Percentiles rank a stretch among this genome's conserved stretches.
Evolutionary conservation across 148 eudicot species (phyloP).

Genomic region (Fagopyrum tataricum): DNA sequence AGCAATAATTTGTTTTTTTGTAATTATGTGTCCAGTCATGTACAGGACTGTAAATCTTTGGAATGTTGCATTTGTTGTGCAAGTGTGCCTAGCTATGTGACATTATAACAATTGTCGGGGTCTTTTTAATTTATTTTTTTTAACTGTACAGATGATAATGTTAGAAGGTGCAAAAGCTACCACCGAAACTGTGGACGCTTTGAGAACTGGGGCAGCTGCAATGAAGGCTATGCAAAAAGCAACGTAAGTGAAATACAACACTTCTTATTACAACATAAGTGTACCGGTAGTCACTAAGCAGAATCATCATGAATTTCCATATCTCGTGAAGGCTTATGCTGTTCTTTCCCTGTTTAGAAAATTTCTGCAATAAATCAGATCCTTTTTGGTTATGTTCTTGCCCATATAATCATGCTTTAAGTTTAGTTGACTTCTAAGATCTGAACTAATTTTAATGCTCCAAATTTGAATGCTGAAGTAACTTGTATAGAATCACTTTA

Average conservation of each 20-base stretch:
- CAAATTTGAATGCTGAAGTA: not conserved
- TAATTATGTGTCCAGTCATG: not conserved
- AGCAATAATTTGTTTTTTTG: not conserved
- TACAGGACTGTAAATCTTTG: not conserved
- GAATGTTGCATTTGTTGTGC: not conserved
- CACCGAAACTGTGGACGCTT: conserved; percentile 89
- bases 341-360: not conserved
- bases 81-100: not conserved
- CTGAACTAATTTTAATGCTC: not conserved
- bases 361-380: not conserved
- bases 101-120: not conserved
- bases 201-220: conserved; percentile 75
- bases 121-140: not conserved
- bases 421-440: not conserved
- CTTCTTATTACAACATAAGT: not conserved
- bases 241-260: conserved; percentile 44
- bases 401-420: not conserved
- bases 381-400: not conserved
- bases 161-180: conserved; percentile 95
- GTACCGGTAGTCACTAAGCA: not conserved
- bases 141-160: conserved; percentile 63
- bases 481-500: not conserved
- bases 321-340: not conserved
- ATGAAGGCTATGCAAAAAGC: conserved; percentile 60
- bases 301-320: not conserved